A percentile compares a stretch with the other conserved stretches of the same genome.
Evolutionary conservation across 768 basidiomycete genomes (phyloP).

Genomic region (Phallus indusiatus): DNA sequence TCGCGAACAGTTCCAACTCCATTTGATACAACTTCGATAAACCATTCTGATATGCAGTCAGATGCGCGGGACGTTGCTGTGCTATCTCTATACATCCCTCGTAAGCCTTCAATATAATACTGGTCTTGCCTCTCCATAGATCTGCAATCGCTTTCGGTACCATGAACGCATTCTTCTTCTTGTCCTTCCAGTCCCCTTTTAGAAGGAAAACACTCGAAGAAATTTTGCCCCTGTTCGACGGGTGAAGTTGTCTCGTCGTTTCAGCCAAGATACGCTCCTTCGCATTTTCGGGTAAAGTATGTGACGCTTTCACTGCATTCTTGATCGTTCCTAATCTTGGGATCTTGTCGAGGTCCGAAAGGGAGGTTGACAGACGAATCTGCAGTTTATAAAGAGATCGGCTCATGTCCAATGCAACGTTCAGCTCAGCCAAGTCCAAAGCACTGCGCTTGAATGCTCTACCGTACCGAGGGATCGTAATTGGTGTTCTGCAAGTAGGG

Average conservation of each 20-base stretch:
- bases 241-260: too few relatives aligned
- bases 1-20: conserved; percentile 29
- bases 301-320: background rate
- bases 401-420: conserved; percentile 46
- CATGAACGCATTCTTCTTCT: conserved; percentile 14
- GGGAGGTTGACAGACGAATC: conserved; percentile 21
- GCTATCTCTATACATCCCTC: conserved; percentile 30
- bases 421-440: conserved; percentile 57
- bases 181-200: background rate
- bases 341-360: conserved; percentile 18
- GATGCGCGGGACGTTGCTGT: conserved; percentile 43
- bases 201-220: background rate
- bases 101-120: conserved; percentile 31
- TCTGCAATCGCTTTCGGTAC: conserved; percentile 23
- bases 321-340: background rate
- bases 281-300: background rate
- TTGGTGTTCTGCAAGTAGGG: conserved; percentile 50
- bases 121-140: conserved; percentile 32
- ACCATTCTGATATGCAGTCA: conserved; percentile 52
- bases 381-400: conserved; percentile 27
- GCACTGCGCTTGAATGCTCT: conserved; percentile 52
- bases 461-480: conserved; percentile 52
- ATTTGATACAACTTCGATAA: conserved; percentile 40
- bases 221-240: too few relatives aligned
- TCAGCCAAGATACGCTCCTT: too few relatives aligned